Evolutionary conservation across 305 asterid species (phyloP).

Genomic region (Ilex paraguariensis): DNA sequence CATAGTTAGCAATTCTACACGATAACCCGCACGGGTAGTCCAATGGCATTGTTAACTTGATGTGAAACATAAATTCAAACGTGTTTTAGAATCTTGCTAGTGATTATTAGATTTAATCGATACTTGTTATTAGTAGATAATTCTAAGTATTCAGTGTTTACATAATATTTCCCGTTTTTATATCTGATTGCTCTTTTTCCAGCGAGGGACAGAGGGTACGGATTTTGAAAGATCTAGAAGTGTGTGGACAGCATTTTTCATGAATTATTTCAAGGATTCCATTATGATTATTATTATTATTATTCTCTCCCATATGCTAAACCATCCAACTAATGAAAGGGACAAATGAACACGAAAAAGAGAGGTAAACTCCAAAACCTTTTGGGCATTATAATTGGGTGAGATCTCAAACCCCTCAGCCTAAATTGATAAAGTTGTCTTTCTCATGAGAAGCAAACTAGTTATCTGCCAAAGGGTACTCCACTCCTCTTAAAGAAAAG

Average conservation of each 20-base stretch:
- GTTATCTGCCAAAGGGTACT: conserved; percentile 12
- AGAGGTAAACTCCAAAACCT: conserved; percentile 20
- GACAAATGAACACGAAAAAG: conserved; percentile 28
- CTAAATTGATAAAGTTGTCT: conserved; percentile 16
- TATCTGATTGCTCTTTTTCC: too few relatives aligned
- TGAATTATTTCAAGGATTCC: background rate
- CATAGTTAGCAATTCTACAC: too few relatives aligned
- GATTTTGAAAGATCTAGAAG: too few relatives aligned
- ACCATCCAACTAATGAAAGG: conserved; percentile 17
- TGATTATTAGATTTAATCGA: too few relatives aligned
- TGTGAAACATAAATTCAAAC: too few relatives aligned
- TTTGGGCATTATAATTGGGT: conserved; percentile 16
- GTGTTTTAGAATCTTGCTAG: too few relatives aligned
- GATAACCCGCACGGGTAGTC: too few relatives aligned
- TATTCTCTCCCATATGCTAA: conserved; percentile 17
- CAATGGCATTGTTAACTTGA: too few relatives aligned
- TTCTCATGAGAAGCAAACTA: conserved; percentile 10
- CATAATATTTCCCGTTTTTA: too few relatives aligned
- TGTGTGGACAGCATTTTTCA: background rate
- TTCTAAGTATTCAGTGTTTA: too few relatives aligned
- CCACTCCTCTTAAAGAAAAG: conserved; percentile 30
- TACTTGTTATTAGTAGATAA: too few relatives aligned
- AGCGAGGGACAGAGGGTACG: too few relatives aligned
- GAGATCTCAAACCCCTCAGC: conserved; percentile 19
- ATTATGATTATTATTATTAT: background rate